Conservation (phyloP, 2,329 filamentous ascomycete species). For the Colletotrichum sansevieriae region DNA sequence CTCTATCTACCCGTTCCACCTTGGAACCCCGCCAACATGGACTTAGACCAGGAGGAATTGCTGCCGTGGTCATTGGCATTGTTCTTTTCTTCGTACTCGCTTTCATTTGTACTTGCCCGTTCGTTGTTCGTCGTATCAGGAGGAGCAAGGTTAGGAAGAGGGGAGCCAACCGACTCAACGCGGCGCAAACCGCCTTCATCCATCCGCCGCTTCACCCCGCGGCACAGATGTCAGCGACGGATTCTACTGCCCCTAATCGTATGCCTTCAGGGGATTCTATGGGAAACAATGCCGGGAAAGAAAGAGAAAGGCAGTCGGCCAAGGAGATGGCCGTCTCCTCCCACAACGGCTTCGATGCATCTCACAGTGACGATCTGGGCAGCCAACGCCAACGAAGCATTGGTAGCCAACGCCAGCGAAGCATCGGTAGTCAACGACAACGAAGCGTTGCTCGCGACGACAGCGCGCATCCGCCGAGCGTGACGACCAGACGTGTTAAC, state of each 20-base stretch:
- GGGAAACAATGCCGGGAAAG: conserved; percentile 30
- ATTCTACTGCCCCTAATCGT: conserved; percentile 28
- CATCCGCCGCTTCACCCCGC: conserved; percentile 46
- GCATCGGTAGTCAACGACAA: neutral
- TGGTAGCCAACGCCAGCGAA: conserved; percentile 25
- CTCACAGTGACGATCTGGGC: conserved; percentile 14
- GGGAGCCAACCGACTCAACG: conserved; percentile 45
- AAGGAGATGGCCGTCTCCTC: conserved; percentile 26
- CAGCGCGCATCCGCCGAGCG: conserved; percentile 30
- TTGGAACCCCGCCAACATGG: conserved; percentile 48
- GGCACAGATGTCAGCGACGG: conserved; percentile 45
- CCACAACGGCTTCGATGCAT: conserved; percentile 28
- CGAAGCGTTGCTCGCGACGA: conserved; percentile 27
- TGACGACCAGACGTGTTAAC: conserved; percentile 31
- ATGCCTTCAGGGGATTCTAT: conserved; percentile 33
- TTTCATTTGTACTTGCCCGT: conserved; percentile 55
- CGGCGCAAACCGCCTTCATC: conserved; percentile 49
- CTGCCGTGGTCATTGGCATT: conserved; percentile 54
- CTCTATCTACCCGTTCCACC: conserved; percentile 43
- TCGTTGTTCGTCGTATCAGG: conserved; percentile 51
- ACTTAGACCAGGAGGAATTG: conserved; percentile 50
- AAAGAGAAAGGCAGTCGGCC: conserved; percentile 26
- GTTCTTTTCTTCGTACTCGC: conserved; percentile 51
- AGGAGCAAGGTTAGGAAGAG: conserved; percentile 45
- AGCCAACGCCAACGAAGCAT: conserved; percentile 24